Percentiles rank a stretch among this genome's conserved stretches.
Evolutionary conservation across 2,329 filamentous ascomycete genomes (phyloP).

Genomic region (Paraphaeosphaeria minitans): DNA sequence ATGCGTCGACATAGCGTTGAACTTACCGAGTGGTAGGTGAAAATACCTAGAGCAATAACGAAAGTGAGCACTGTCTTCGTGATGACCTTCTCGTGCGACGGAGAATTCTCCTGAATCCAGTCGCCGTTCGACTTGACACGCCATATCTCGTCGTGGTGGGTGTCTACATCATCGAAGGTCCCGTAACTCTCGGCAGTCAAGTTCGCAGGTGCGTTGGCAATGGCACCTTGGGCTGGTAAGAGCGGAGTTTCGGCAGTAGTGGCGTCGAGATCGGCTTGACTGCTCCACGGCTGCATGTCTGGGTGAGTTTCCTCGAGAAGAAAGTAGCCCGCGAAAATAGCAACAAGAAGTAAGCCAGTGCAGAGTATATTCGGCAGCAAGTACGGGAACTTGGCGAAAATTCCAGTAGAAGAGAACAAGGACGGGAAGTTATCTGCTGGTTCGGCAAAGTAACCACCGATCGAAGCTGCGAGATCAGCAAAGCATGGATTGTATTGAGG

Average conservation of each 20-base stretch:
- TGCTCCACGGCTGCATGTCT: slow-evolving; percentile 67
- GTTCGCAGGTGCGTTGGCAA: slow-evolving; percentile 73
- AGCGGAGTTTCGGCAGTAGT: slow-evolving; percentile 71
- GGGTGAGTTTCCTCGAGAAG: slow-evolving; percentile 89
- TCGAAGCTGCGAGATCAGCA: slow-evolving; percentile 60
- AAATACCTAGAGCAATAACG: slow-evolving; percentile 82
- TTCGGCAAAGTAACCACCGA: slow-evolving; percentile 84
- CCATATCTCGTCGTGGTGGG: slow-evolving; percentile 61
- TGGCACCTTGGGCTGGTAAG: slow-evolving; percentile 74
- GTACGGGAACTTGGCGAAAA: slow-evolving; percentile 83
- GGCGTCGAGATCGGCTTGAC: slow-evolving; percentile 45
- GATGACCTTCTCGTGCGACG: slow-evolving; percentile 55
- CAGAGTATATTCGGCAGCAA: slow-evolving; percentile 89
- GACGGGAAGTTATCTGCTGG: slow-evolving; percentile 75
- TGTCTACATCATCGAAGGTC: slow-evolving; percentile 66
- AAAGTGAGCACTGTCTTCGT: slow-evolving; percentile 73
- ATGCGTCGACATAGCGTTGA: background rate
- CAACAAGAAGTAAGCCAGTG: slow-evolving; percentile 73
- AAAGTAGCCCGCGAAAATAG: slow-evolving; percentile 79
- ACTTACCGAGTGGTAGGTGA: slow-evolving; percentile 78
- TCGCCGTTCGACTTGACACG: slow-evolving; percentile 55
- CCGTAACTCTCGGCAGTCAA: slow-evolving; percentile 80
- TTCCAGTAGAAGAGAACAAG: slow-evolving; percentile 67
- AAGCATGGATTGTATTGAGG: background rate
- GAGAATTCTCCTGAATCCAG: slow-evolving; percentile 45